Conservation (phyloP, 2,329 filamentous ascomycete genomes). For the Talaromyces sp. region DNA sequence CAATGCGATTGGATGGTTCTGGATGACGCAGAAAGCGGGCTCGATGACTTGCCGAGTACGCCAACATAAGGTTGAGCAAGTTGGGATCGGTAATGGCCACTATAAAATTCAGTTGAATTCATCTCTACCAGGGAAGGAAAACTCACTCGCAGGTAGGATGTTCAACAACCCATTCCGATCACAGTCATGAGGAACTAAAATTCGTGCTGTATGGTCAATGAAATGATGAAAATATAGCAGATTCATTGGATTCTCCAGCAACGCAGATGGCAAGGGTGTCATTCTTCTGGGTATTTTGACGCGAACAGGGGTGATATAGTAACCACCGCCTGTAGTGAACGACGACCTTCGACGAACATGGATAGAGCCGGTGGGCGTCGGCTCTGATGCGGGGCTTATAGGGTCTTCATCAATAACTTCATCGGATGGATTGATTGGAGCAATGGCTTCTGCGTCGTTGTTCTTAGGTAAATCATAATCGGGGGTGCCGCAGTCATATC, state of each 20-base stretch:
- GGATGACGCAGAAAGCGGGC: constrained; percentile 69
- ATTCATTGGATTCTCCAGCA: constrained; percentile 75
- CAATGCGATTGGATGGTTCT: constrained; percentile 74
- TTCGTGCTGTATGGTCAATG: constrained; percentile 74
- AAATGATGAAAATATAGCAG: constrained; percentile 72
- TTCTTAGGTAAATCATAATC: constrained; percentile 70
- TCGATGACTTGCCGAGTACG: constrained; percentile 81
- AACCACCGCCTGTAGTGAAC: constrained; percentile 60
- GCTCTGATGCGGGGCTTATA: constrained; percentile 11
- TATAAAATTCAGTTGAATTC: constrained; percentile 20
- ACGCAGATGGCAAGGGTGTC: constrained; percentile 54
- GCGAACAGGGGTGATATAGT: constrained; percentile 66
- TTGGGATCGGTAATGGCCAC: constrained; percentile 51
- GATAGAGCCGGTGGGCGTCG: constrained; percentile 9
- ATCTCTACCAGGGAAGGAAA: background rate
- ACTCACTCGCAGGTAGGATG: constrained; percentile 60
- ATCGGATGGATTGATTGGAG: constrained; percentile 43
- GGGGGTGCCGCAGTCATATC: constrained; percentile 66
- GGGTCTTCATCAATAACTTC: constrained; percentile 22
- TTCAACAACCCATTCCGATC: constrained; percentile 59
- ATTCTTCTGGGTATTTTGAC: constrained; percentile 60
- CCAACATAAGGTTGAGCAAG: constrained; percentile 71
- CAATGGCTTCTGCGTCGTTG: constrained; percentile 66
- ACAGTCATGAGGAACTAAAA: constrained; percentile 61
- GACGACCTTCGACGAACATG: constrained; percentile 33